Conservation (phyloP, 23 red algal species). For the Agarophyton chilense region DNA sequence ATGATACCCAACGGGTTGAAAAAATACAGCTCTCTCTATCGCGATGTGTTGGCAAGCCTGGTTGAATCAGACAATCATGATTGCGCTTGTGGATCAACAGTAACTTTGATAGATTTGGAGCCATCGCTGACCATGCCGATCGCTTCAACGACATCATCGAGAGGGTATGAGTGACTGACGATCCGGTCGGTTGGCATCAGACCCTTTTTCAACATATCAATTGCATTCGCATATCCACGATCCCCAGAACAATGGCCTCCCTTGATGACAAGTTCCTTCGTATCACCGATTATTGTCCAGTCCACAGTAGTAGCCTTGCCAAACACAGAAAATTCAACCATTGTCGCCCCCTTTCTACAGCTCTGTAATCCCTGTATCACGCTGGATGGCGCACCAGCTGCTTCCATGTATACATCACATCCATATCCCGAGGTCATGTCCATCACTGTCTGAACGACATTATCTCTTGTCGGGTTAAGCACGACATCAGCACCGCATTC, state of each 20-base stretch:
- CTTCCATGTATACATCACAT: slow-evolving; percentile 90
- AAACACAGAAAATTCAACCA: slow-evolving; percentile 88
- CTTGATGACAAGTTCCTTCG: slow-evolving; percentile 66
- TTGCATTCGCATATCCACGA: slow-evolving; percentile 73
- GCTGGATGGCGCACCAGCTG: slow-evolving; percentile 51
- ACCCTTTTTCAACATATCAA: slow-evolving; percentile 64
- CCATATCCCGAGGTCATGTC: slow-evolving; percentile 75
- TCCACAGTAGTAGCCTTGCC: slow-evolving; percentile 52
- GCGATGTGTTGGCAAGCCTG: too few species aligned
- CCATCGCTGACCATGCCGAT: slow-evolving; percentile 69
- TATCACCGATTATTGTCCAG: slow-evolving; percentile 89
- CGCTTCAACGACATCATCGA: slow-evolving; percentile 67
- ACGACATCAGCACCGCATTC: slow-evolving; percentile 78
- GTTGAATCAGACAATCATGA: background rate
- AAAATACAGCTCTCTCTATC: too few species aligned
- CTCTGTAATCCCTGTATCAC: slow-evolving; percentile 76
- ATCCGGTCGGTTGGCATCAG: slow-evolving; percentile 66
- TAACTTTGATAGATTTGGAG: slow-evolving; percentile 36
- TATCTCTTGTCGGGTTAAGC: slow-evolving; percentile 50
- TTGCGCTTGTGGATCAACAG: slow-evolving; percentile 16
- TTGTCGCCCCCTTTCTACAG: slow-evolving; percentile 70
- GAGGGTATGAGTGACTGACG: slow-evolving; percentile 58
- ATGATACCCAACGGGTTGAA: too few species aligned
- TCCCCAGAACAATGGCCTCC: slow-evolving; percentile 85
- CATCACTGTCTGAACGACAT: slow-evolving; percentile 55